phyloP scores from a whole-genome alignment of 2,329 filamentous ascomycete species.

The Sarocladium kiliense region DNA sequence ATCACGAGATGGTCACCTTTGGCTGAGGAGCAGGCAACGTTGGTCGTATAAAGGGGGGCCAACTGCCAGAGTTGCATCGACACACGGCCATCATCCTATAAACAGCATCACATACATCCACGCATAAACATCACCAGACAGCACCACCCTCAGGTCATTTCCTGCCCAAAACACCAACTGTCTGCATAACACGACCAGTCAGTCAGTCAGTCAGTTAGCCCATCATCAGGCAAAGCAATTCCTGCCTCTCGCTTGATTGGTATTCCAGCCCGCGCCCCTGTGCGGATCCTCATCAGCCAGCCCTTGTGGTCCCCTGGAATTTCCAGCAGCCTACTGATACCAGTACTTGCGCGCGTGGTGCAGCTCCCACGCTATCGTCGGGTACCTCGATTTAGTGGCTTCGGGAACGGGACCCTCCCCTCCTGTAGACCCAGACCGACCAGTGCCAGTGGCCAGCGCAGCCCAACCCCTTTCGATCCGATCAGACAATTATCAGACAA shows the following conservation, averaged over 20 bases:
- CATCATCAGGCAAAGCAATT: background rate
- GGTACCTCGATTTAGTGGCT: slow-evolving; percentile 9
- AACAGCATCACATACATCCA: background rate
- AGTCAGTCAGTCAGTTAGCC: too few relatives aligned
- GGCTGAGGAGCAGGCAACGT: too few relatives aligned
- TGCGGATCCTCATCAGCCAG: slow-evolving; percentile 7
- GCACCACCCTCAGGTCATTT: background rate
- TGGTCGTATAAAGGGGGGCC: background rate
- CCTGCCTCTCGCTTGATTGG: background rate
- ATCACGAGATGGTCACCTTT: too few relatives aligned
- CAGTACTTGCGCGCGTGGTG: background rate
- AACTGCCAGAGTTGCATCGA: background rate
- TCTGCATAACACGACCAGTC: too few relatives aligned
- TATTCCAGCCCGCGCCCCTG: slow-evolving; percentile 1
- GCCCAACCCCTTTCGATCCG: too few relatives aligned
- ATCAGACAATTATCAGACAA: too few relatives aligned
- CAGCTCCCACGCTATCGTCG: background rate
- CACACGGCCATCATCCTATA: background rate
- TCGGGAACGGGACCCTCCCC: slow-evolving; percentile 4
- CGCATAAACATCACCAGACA: background rate
- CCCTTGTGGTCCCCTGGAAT: background rate
- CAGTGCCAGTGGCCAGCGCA: too few relatives aligned
- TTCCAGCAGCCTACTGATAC: too few relatives aligned
- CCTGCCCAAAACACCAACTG: background rate
- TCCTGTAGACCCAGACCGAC: too few relatives aligned